Evolutionary conservation across 768 basidiomycete genomes (phyloP).

Genomic region (Obba rivulosa): DNA sequence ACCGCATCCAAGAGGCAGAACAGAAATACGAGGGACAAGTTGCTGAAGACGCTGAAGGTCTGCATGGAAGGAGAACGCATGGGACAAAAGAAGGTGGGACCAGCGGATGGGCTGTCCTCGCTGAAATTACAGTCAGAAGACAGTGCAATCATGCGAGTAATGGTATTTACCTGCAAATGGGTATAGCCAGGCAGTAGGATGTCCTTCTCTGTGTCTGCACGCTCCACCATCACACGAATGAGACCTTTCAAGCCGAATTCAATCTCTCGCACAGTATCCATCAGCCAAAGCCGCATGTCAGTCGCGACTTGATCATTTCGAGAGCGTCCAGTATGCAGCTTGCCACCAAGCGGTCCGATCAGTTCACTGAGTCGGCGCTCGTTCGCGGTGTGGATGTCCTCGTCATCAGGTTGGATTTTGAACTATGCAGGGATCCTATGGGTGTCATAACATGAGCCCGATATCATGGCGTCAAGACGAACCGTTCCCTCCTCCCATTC

Average conservation of each 20-base stretch:
- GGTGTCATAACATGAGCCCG: not conserved
- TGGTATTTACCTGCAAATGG: conserved; percentile 77
- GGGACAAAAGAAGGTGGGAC: conserved; percentile 94
- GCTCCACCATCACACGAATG: conserved; percentile 82
- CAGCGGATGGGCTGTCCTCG: conserved; percentile 98
- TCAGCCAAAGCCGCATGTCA: conserved; percentile 95
- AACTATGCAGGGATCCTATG: conserved; percentile 46
- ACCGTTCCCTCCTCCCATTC: conserved; percentile 86
- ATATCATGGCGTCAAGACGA: not conserved
- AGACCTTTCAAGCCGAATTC: conserved; percentile 68
- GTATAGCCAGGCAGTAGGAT: conserved; percentile 94
- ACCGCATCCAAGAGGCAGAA: conserved; percentile 90
- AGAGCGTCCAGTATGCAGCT: conserved; percentile 94
- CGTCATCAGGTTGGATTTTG: conserved; percentile 75
- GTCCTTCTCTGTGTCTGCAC: conserved; percentile 92
- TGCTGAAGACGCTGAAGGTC: conserved; percentile 85
- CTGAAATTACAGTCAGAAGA: conserved; percentile 35
- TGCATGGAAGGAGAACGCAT: conserved; percentile 88
- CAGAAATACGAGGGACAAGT: conserved; percentile 84
- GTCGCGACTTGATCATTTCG: conserved; percentile 99
- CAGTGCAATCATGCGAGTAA: not conserved
- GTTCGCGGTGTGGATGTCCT: conserved; percentile 99
- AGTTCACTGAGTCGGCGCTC: conserved; percentile 91
- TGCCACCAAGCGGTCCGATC: conserved; percentile 89
- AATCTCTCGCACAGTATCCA: conserved; percentile 68